Conservation (phyloP, 2,329 filamentous ascomycete genomes). For the Penicillium griseofulvum region DNA sequence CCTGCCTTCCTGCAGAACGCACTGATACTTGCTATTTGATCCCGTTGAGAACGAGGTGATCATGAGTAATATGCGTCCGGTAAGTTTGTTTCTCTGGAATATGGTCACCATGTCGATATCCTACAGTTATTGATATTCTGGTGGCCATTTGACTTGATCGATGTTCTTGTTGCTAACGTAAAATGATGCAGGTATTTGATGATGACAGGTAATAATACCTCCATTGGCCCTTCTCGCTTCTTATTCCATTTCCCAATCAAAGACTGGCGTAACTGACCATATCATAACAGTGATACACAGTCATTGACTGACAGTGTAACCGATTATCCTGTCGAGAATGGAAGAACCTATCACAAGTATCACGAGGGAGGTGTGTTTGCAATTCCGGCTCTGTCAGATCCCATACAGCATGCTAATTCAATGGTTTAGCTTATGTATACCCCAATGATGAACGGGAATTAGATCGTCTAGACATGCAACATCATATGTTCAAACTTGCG, state of each 20-base stretch:
- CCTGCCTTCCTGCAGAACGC: not conserved
- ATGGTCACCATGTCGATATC: not conserved
- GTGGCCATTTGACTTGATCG: not conserved
- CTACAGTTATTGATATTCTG: not conserved
- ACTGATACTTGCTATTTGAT: not conserved
- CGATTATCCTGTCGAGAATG: constrained; percentile 44
- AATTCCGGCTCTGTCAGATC: not conserved
- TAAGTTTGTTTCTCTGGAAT: constrained; percentile 5
- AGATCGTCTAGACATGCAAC: constrained; percentile 55
- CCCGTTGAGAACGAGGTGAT: constrained; percentile 1
- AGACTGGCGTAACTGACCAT: constrained; percentile 5
- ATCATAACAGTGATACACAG: constrained; percentile 38
- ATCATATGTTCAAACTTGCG: constrained; percentile 53
- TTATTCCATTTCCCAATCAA: no score
- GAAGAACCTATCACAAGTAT: constrained; percentile 46
- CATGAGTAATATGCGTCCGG: constrained; percentile 20
- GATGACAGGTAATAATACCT: constrained; percentile 4
- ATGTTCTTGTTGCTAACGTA: not conserved
- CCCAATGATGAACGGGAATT: constrained; percentile 57
- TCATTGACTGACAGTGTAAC: constrained; percentile 45
- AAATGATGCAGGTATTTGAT: not conserved
- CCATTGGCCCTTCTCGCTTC: not conserved
- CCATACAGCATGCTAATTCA: constrained; percentile 15
- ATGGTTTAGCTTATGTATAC: constrained; percentile 39
- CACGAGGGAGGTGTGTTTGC: constrained; percentile 42